Evolutionary conservation across 2,329 filamentous ascomycete species (phyloP).

Genomic region (Claviceps cyperi): DNA sequence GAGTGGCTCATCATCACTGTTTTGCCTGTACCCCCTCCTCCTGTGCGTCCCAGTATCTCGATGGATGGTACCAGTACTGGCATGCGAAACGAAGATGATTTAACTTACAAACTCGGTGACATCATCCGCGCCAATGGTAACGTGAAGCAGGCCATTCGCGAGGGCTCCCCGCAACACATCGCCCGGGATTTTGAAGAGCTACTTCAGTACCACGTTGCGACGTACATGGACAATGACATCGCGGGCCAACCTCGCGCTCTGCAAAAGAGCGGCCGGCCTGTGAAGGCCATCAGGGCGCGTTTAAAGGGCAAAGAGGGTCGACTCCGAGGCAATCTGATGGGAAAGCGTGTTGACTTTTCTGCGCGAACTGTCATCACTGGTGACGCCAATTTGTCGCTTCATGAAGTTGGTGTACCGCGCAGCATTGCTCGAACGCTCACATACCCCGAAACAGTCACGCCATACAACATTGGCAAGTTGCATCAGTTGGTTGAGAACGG

Average conservation of each 20-base stretch:
- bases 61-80: slow-evolving; percentile 90
- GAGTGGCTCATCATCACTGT: slow-evolving; percentile 98
- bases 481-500: slow-evolving; percentile 84
- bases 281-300: slow-evolving; percentile 92
- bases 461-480: slow-evolving; percentile 91
- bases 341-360: slow-evolving; percentile 98
- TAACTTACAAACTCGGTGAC: slow-evolving; percentile 98
- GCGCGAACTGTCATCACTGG: slow-evolving; percentile 99
- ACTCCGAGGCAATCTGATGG: slow-evolving; percentile 97
- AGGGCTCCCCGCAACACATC: slow-evolving; percentile 85
- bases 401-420: slow-evolving; percentile 91
- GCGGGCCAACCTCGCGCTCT: slow-evolving; percentile 86
- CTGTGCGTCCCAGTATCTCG: slow-evolving; percentile 90
- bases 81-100: slow-evolving; percentile 90
- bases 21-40: slow-evolving; percentile 85
- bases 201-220: slow-evolving; percentile 94
- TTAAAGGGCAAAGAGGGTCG: slow-evolving; percentile 98
- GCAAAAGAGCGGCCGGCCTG: slow-evolving; percentile 90
- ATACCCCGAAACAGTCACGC: slow-evolving; percentile 93
- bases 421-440: slow-evolving; percentile 88
- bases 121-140: slow-evolving; percentile 97
- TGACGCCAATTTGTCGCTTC: slow-evolving; percentile 88
- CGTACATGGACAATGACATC: slow-evolving; percentile 99
- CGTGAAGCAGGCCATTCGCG: slow-evolving; percentile 76
- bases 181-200: slow-evolving; percentile 80